Percentiles rank a stretch among this genome's conserved stretches.
Evolutionary conservation across 2,329 filamentous ascomycete species (phyloP).

Genomic region (Thielaviopsis musarum): DNA sequence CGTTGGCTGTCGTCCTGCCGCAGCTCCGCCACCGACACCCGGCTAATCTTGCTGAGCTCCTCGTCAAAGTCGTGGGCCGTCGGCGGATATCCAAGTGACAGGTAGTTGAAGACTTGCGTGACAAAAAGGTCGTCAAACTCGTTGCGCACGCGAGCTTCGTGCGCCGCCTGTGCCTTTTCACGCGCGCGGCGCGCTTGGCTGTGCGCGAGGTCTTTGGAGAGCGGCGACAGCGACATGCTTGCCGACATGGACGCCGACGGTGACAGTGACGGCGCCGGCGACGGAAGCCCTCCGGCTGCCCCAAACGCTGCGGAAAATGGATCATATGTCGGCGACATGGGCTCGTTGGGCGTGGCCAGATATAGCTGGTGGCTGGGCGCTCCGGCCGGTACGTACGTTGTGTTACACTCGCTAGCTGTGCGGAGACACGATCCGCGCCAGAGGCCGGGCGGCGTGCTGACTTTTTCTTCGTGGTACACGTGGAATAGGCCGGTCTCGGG

Average conservation of each 20-base stretch:
- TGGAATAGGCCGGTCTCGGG: neutral
- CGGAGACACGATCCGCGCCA: conserved; percentile 59
- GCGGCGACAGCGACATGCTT: neutral
- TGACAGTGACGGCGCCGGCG: neutral
- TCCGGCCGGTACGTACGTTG: conserved; percentile 7
- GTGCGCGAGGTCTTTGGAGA: neutral
- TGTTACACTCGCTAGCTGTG: neutral
- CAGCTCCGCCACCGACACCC: conserved; percentile 51
- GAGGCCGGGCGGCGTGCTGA: conserved; percentile 30
- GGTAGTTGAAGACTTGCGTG: conserved; percentile 93
- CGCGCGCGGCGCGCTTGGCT: conserved; percentile 1
- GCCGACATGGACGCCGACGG: neutral
- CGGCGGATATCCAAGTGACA: conserved; percentile 81
- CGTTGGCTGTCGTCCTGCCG: conserved; percentile 48
- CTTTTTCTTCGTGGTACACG: neutral
- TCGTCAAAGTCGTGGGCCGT: conserved; percentile 69
- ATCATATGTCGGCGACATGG: conserved; percentile 17
- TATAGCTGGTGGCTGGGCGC: conserved; percentile 5
- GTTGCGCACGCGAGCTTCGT: conserved; percentile 32
- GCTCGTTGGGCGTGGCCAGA: conserved; percentile 9
- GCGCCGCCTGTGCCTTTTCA: conserved; percentile 28
- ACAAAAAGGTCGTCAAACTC: conserved; percentile 78
- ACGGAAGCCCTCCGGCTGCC: neutral
- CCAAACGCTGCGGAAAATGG: conserved; percentile 25
- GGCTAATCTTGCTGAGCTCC: conserved; percentile 68